Percentiles rank a stretch among this genome's conserved stretches.
Evolutionary conservation across 2,329 filamentous ascomycete species (phyloP).

Genomic region (Alternaria triticina): DNA sequence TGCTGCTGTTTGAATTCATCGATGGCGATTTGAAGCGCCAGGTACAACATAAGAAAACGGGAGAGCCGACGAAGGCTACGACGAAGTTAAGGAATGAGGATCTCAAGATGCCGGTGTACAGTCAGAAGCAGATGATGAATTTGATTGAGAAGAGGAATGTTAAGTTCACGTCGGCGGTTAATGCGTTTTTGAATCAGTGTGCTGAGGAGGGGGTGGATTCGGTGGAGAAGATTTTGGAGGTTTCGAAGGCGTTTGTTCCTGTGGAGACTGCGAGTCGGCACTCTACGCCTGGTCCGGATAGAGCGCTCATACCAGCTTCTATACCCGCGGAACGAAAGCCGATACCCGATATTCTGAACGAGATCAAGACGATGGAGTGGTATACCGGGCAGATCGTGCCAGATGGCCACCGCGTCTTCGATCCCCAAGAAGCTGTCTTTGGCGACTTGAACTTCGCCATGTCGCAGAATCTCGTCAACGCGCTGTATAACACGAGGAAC

Average conservation of each 20-base stretch:
- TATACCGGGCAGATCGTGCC: constrained; percentile 93
- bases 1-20: constrained; percentile 89
- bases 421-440: constrained; percentile 79
- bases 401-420: constrained; percentile 89
- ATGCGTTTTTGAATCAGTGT: constrained; percentile 78
- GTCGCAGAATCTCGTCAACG: constrained; percentile 93
- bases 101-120: constrained; percentile 89
- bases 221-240: constrained; percentile 66
- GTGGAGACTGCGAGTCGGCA: constrained; percentile 56
- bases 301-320: constrained; percentile 64
- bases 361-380: constrained; percentile 83
- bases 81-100: constrained; percentile 77
- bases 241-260: constrained; percentile 69
- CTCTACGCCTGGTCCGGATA: constrained; percentile 51
- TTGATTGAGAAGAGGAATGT: constrained; percentile 88
- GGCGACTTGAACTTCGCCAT: constrained; percentile 85
- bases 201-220: constrained; percentile 70
- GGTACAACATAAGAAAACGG: constrained; percentile 73
- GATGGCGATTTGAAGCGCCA: constrained; percentile 90
- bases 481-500: constrained; percentile 86
- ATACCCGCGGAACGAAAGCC: constrained; percentile 82
- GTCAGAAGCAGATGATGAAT: constrained; percentile 87
- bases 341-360: constrained; percentile 83
- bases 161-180: constrained; percentile 80
- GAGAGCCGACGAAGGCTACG: constrained; percentile 71